phyloP scores from a whole-genome alignment of 371 early-diverging fungal genomes.

The Apophysomyces ossiformis region DNA sequence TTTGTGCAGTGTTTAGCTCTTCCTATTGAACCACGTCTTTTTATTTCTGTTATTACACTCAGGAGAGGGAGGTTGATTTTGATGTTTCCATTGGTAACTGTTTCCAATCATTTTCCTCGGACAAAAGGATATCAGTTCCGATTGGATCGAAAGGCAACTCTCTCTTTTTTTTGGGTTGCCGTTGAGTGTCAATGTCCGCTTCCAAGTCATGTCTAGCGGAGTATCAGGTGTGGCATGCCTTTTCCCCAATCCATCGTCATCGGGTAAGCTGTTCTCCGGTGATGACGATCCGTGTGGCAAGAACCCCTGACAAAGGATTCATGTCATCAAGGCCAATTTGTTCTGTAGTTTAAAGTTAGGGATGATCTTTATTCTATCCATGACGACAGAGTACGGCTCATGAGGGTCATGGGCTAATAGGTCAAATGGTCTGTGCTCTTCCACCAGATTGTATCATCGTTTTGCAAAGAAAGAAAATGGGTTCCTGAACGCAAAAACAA shows the following conservation, averaged over 20 bases:
- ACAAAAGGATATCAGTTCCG: too few species aligned
- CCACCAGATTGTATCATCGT: conserved; percentile 11
- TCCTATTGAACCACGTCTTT: too few species aligned
- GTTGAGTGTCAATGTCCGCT: neutral
- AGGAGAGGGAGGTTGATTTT: too few species aligned
- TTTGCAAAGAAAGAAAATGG: neutral
- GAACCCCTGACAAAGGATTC: neutral
- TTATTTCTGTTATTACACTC: too few species aligned
- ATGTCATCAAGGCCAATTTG: neutral
- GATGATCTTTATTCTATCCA: neutral
- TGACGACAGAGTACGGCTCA: conserved; percentile 7
- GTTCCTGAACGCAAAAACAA: neutral
- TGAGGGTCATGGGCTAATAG: conserved; percentile 9
- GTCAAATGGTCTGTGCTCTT: conserved; percentile 11
- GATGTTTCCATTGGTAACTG: too few species aligned
- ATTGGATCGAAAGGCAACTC: too few species aligned
- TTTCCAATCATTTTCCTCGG: too few species aligned
- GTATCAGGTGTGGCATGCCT: neutral
- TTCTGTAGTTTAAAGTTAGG: neutral
- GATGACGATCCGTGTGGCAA: conserved; percentile 11
- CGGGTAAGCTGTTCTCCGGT: neutral
- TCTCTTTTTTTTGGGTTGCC: neutral
- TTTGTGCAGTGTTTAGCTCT: too few species aligned
- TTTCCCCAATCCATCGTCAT: conserved; percentile 6
- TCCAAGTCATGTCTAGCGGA: neutral